These are phyloP conservation scores for Phytopythium aichiense DNA, from an alignment of 352 stramenopile species.

Conservation along the genomic window DNA sequence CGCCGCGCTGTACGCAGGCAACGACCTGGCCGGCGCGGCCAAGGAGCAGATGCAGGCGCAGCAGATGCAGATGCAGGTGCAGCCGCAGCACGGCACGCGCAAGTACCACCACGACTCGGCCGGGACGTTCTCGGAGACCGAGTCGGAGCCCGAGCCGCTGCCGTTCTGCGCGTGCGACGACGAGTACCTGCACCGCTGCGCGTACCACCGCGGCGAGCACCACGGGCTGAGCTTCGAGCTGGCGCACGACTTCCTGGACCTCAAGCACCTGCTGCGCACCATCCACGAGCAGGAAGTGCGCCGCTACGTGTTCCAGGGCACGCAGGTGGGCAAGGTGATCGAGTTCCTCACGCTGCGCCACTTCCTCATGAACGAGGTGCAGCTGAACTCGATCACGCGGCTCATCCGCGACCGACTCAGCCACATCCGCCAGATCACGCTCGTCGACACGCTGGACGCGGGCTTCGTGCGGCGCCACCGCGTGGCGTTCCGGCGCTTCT, in stretches of 20 bases:
- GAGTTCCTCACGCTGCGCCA: slow-evolving; percentile 46
- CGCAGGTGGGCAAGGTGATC: slow-evolving; percentile 51
- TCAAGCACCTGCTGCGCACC: slow-evolving; percentile 40
- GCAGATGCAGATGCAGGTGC: neutral
- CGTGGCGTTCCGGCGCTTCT: slow-evolving; percentile 41
- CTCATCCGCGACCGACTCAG: slow-evolving; percentile 38
- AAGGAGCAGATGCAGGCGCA: slow-evolving; percentile 1
- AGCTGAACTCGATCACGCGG: slow-evolving; percentile 37
- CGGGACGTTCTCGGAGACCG: slow-evolving; percentile 40
- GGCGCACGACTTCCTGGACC: slow-evolving; percentile 40
- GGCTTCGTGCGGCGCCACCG: slow-evolving; percentile 35
- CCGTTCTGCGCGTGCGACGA: slow-evolving; percentile 44
- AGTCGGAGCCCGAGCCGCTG: slow-evolving; percentile 45
- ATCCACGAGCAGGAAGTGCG: slow-evolving; percentile 46
- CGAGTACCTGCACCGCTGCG: slow-evolving; percentile 39
- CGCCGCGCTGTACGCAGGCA: slow-evolving; percentile 14
- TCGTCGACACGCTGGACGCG: slow-evolving; percentile 41
- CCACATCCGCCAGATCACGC: slow-evolving; percentile 39
- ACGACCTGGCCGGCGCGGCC: neutral
- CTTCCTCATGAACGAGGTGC: slow-evolving; percentile 39
- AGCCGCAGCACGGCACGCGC: slow-evolving; percentile 5
- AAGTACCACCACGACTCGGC: slow-evolving; percentile 28
- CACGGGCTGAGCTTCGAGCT: slow-evolving; percentile 51
- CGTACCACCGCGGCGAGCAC: slow-evolving; percentile 45
- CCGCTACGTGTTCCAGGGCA: slow-evolving; percentile 48